Evolutionary conservation across 257 asterid genomes (phyloP), one percentile per base, ranked within the genome.

Genomic region (Solanum ossicruentum): DNA sequence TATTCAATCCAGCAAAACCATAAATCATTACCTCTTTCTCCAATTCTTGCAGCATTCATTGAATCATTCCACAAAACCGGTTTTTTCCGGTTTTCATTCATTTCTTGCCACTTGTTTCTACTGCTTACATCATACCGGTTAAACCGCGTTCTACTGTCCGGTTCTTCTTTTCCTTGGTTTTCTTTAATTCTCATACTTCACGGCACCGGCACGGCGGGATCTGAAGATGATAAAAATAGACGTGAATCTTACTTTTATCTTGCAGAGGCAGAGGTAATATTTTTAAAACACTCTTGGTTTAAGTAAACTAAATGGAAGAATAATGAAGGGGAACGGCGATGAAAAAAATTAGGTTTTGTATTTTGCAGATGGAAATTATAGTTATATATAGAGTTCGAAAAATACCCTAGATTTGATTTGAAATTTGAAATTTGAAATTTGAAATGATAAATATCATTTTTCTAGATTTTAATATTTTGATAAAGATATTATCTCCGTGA

Each of bases 31-130:
- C 85, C 81, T 72, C 21, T 55, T 72, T 49, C 73, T 54, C 60
- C 36, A 77, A 18, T 67, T 86, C 85, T 70, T 36, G 26, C 92
- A 79, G 10, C 7, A 89, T 94, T 93, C 98, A 95, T 88, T 93
- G 97, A 72, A 95, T 92, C 88, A 41, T 91, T 86, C 94, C 92
- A 87, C 23, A 82, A 85, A 84, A 93, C 93, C 92, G 97, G 91
- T 67, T 47, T 63, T 21, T 17, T 16, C 79, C 92, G 88, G 92
- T 92, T 67, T 84, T 83, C 55, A 81, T 87, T 85, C 70, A 3
- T 28, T 49, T 57, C 73, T 20, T 58, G 86, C 92, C 93, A 90
- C 92, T 87, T 91, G 93, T 85, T 3, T 10, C 82, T 77, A 45
- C 26, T 51, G 82, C 82, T 52, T 77, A 77, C 49, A 77, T 52